A percentile compares a stretch with the other conserved stretches of the same genome.
Conservation (phyloP, 352 stramenopile genomes). For the Pythium dissotocum region DNA sequence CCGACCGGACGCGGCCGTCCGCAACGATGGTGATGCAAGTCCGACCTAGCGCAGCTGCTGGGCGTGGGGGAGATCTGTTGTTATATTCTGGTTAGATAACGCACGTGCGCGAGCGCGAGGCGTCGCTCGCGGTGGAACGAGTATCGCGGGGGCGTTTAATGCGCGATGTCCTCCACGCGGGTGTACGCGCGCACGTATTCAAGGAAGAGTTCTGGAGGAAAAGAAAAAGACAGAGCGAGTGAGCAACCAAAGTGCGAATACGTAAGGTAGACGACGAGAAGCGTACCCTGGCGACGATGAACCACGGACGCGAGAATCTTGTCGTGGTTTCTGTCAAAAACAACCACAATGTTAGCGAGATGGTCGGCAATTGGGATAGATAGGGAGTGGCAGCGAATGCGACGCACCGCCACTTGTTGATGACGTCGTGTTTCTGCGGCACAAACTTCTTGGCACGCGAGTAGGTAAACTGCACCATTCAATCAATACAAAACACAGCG, state of each 20-base stretch:
- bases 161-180: constrained; percentile 32
- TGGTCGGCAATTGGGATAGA: neutral
- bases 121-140: neutral
- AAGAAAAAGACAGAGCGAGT: neutral
- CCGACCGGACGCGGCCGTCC: neutral
- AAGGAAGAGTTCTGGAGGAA: constrained; percentile 38
- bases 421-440: constrained; percentile 37
- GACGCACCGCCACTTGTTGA: constrained; percentile 40
- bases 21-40: neutral
- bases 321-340: constrained; percentile 37
- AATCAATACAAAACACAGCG: constrained; percentile 7
- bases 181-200: constrained; percentile 51
- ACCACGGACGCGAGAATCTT: constrained; percentile 38
- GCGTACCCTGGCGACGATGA: constrained; percentile 38
- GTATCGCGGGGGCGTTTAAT: neutral
- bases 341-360: neutral
- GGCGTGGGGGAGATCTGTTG: neutral
- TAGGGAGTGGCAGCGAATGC: neutral
- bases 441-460: constrained; percentile 38
- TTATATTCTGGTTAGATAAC: neutral
- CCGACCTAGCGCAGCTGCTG: neutral
- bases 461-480: constrained; percentile 38
- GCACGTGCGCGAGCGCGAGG: neutral
- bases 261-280: neutral
- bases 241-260: neutral